These are phyloP conservation scores for Penicillium freii DNA, from an alignment of 2,329 filamentous ascomycete species.

Conservation along the genomic window DNA sequence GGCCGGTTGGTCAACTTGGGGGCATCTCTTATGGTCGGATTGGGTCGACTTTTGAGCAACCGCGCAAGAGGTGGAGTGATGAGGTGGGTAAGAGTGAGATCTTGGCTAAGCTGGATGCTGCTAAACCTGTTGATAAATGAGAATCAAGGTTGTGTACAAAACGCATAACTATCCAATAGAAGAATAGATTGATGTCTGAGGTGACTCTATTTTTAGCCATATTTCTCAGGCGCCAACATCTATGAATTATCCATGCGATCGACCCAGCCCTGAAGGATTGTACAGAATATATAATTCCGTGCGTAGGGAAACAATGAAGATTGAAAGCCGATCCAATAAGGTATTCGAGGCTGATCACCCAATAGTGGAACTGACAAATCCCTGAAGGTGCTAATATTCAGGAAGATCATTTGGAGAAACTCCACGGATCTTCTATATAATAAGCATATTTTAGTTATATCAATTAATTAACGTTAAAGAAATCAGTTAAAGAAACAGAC, in stretches of 20 bases:
- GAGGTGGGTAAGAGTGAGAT: slow-evolving; percentile 22
- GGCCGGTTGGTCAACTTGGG: slow-evolving; percentile 73
- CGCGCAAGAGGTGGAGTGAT: slow-evolving; percentile 40
- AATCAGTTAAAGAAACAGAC: neutral
- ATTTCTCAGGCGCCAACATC: neutral
- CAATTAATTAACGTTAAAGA: neutral
- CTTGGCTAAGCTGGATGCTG: slow-evolving; percentile 15
- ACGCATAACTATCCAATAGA: neutral
- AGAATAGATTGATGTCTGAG: neutral
- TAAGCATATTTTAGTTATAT: neutral
- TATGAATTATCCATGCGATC: neutral
- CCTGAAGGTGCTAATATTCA: neutral
- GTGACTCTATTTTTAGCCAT: neutral
- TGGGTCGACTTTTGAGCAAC: slow-evolving; percentile 67
- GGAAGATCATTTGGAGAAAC: neutral
- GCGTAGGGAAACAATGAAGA: neutral
- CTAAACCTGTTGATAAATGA: slow-evolving; percentile 3
- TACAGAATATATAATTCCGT: neutral
- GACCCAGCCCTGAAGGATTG: neutral
- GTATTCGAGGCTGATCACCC: neutral
- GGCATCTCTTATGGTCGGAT: slow-evolving; percentile 77
- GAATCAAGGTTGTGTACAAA: neutral
- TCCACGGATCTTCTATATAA: neutral
- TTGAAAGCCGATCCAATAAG: neutral
- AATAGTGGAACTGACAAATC: neutral